Evolutionary conservation across 2,329 filamentous ascomycete species (phyloP), one percentile per base, ranked within the genome.

Genomic region (Penicillium hordei): DNA sequence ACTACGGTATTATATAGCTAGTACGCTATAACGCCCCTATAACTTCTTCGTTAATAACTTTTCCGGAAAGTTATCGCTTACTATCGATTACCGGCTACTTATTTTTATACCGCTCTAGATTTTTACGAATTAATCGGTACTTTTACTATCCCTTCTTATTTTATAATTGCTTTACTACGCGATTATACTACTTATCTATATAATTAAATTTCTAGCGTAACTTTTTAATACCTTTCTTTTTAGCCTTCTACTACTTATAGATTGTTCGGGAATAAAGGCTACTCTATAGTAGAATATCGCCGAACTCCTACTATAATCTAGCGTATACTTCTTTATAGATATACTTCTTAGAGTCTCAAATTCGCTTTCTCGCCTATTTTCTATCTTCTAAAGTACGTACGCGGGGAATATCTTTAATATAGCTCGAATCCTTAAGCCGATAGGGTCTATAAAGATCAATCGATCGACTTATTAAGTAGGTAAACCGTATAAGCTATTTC

Each of bases 11-110:
- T 48, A 70, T 66, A 31, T 55, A 69, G 38, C 60, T 48, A 15
- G 56, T 66, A 31, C 55, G 44, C 52, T 70, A 21, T 13, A 70
- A 45, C 34, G 64, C 55, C 19, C 39, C 62, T 38, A 65, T 66
- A 2, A 69, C 63, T 57, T 70, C 51, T 60, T 58, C 43, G 52
- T 69, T 55, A 23, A 70, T 57, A 27, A 70, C 17, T 38, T 67
- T 68, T 59, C 65, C 61, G 8, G 66, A 53, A 10, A 70, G 59
- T 59, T 69, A 57, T 51, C 57, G 55, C 49, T 70, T 59, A n/a
- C 57, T 57, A 40, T 69, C 60, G 43, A 70, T 66, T 44, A 69
- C 66, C 17, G 62, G 67, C 57, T 70, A 61, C 57, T 70, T 57
- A 19, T 70, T 65, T 39, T 65, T 67, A 42, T 69, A 70, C 31